Conservation (phyloP, 1,139 yeast genomes). For the Meyerozyma smithsonii region DNA sequence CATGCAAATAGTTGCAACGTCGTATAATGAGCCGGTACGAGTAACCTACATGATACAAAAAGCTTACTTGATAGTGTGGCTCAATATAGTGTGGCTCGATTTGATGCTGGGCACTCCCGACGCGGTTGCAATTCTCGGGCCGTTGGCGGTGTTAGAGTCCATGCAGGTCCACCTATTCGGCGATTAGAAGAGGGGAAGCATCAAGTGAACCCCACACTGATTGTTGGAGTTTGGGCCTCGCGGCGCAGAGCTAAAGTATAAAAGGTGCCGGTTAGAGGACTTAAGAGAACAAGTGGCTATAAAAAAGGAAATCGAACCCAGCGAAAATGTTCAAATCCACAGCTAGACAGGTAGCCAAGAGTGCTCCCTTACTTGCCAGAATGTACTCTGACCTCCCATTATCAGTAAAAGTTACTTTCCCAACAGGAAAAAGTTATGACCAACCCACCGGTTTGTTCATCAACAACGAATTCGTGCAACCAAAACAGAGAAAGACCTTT, state of each 20-base stretch:
- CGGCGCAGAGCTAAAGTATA: not conserved
- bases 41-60: too few species aligned
- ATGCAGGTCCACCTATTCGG: not conserved
- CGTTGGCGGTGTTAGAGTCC: not conserved
- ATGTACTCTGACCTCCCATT: slow-evolving; percentile 28
- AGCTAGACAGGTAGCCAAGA: not conserved
- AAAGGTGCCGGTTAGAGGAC: slow-evolving; percentile 1
- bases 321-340: slow-evolving; percentile 1
- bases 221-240: slow-evolving; percentile 1
- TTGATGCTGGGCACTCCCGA: not conserved
- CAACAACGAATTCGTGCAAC: slow-evolving; percentile 14
- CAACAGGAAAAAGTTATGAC: slow-evolving; percentile 49
- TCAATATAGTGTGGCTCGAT: too few species aligned
- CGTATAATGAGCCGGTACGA: too few species aligned
- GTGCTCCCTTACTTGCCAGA: not conserved
- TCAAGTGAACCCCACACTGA: not conserved
- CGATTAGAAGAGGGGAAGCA: slow-evolving; percentile 3
- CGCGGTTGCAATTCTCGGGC: not conserved
- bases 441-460: slow-evolving; percentile 45
- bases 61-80: too few species aligned
- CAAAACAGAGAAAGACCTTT: slow-evolving; percentile 12
- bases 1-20: too few species aligned
- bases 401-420: slow-evolving; percentile 48
- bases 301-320: not conserved
- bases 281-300: not conserved